phyloP scores from a whole-genome alignment of 1,284 basidiomycete genomes.

The Earliella scabrosa region DNA sequence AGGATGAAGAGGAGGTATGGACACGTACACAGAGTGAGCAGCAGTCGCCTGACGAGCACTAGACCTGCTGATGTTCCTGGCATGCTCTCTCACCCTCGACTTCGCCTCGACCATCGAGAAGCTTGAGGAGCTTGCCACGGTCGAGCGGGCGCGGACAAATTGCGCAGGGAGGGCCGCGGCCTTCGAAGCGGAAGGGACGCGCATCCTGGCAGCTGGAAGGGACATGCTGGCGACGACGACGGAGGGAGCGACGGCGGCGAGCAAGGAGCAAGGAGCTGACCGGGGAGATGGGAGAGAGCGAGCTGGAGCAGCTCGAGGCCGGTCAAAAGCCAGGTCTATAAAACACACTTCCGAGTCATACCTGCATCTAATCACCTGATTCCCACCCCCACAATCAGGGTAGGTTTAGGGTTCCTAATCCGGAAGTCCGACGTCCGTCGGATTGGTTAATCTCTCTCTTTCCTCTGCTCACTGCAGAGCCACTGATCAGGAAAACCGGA shows the following conservation, averaged over 20 bases:
- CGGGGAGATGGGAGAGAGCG: slow-evolving; percentile 18
- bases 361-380: slow-evolving; percentile 16
- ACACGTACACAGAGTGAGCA: slow-evolving; percentile 57
- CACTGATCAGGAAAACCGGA: too few relatives aligned
- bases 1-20: neutral
- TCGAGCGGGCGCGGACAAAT: slow-evolving; percentile 57
- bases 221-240: slow-evolving; percentile 25
- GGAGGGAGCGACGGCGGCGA: slow-evolving; percentile 12
- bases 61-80: slow-evolving; percentile 69
- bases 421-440: too few relatives aligned
- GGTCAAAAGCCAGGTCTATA: slow-evolving; percentile 5
- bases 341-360: slow-evolving; percentile 21
- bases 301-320: too few relatives aligned
- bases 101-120: slow-evolving; percentile 70
- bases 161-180: slow-evolving; percentile 39
- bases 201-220: slow-evolving; percentile 40
- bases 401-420: slow-evolving; percentile 7
- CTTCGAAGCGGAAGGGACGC: slow-evolving; percentile 50
- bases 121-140: slow-evolving; percentile 39
- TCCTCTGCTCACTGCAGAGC: too few relatives aligned
- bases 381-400: slow-evolving; percentile 3
- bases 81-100: slow-evolving; percentile 72
- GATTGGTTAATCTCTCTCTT: too few relatives aligned
- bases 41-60: slow-evolving; percentile 58
- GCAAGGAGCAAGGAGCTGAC: slow-evolving; percentile 10